These are phyloP conservation scores for Aureobasidium sp. DNA, from an alignment of 2,329 filamentous ascomycete genomes.

Conservation along the genomic window DNA sequence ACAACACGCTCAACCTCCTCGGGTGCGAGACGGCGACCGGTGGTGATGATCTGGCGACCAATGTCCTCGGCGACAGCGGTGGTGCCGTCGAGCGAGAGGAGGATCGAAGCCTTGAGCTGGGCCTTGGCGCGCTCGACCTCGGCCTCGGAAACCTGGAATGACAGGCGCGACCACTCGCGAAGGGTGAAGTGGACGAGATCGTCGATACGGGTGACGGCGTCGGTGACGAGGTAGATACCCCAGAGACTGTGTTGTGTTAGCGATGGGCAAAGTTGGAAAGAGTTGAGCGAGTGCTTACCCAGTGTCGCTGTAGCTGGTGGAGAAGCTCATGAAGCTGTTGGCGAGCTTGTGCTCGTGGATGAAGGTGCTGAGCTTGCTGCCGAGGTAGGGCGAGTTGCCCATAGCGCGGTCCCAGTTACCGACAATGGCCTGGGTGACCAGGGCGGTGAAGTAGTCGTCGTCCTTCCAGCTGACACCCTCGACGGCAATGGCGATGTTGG, in stretches of 20 bases:
- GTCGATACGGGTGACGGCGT: conserved; percentile 78
- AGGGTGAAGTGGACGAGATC: conserved; percentile 98
- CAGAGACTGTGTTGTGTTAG: conserved; percentile 63
- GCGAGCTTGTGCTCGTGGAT: conserved; percentile 91
- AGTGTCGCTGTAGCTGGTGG: conserved; percentile 98
- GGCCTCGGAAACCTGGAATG: conserved; percentile 74
- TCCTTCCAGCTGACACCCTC: conserved; percentile 99
- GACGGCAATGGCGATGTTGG: conserved; percentile 96
- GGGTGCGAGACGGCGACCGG: conserved; percentile 81
- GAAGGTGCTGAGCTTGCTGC: conserved; percentile 93
- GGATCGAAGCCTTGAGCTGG: conserved; percentile 96
- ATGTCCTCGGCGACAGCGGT: conserved; percentile 97
- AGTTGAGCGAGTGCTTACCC: conserved; percentile 54
- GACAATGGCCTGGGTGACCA: conserved; percentile 96
- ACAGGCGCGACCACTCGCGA: conserved; percentile 95
- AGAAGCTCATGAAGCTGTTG: conserved; percentile 99
- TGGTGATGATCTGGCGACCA: conserved; percentile 96
- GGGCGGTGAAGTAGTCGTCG: conserved; percentile 95
- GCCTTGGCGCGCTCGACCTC: conserved; percentile 98
- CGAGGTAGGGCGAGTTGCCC: conserved; percentile 93
- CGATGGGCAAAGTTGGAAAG: neutral
- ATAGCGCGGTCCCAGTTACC: conserved; percentile 99
- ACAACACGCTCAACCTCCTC: conserved; percentile 93
- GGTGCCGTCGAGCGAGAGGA: conserved; percentile 93
- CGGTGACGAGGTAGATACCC: conserved; percentile 97